A percentile compares a stretch with the other conserved stretches of the same genome.
Evolutionary conservation across 1,284 basidiomycete species (phyloP).

Genomic region (Ustilago bromivora): DNA sequence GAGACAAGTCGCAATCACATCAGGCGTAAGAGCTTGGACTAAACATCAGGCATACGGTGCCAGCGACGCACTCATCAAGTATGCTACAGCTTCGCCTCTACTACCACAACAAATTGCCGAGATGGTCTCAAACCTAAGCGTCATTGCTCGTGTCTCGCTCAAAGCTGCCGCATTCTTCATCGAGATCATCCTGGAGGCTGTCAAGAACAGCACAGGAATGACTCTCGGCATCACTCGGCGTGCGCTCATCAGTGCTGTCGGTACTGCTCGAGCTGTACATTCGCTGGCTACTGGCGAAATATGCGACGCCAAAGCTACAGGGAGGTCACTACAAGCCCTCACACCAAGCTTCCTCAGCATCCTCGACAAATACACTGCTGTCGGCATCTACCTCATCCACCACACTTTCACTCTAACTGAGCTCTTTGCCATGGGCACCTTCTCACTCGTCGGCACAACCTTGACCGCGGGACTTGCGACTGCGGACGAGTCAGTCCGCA

Average conservation of each 20-base stretch:
- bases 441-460: constrained; percentile 69
- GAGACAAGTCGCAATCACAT: constrained; percentile 34
- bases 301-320: constrained; percentile 50
- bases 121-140: constrained; percentile 53
- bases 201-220: constrained; percentile 52
- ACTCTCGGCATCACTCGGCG: constrained; percentile 58
- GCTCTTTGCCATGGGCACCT: constrained; percentile 73
- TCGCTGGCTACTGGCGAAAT: constrained; percentile 43
- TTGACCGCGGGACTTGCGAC: constrained; percentile 60
- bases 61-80: constrained; percentile 55
- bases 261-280: constrained; percentile 54
- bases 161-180: constrained; percentile 63
- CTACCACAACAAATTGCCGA: constrained; percentile 60
- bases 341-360: constrained; percentile 70
- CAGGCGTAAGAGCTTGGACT: constrained; percentile 47
- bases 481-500: constrained; percentile 72
- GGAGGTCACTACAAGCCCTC: constrained; percentile 12
- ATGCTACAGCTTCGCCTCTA: constrained; percentile 53
- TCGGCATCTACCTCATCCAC: constrained; percentile 73
- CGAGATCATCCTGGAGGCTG: constrained; percentile 60
- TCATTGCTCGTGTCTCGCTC: constrained; percentile 59
- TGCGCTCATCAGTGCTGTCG: constrained; percentile 59
- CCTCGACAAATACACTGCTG: constrained; percentile 73
- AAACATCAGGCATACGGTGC: constrained; percentile 48
- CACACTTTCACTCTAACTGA: constrained; percentile 73